Evolutionary conservation across 75 land plant species (phyloP).

Genomic region (Ceratopteris richardii): DNA sequence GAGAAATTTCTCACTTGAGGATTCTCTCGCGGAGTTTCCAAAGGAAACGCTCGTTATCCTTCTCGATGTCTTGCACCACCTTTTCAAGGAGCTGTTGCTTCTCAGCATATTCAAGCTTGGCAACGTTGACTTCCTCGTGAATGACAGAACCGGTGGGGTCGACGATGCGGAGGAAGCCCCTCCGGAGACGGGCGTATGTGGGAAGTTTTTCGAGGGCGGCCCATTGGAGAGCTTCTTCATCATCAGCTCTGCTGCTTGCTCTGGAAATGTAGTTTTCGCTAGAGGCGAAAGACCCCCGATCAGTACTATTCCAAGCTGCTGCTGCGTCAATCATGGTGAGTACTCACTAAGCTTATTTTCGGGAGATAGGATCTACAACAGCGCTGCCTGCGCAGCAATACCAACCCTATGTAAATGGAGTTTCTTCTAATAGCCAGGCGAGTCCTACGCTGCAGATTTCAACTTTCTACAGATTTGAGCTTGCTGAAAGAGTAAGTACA

Average conservation of each 20-base stretch:
- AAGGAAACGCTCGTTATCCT: conserved; percentile 40
- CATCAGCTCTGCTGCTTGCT: conserved; percentile 19
- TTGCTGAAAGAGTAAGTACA: too few relatives aligned
- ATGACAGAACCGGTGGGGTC: background rate
- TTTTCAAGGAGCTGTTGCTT: conserved; percentile 22
- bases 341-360: too few relatives aligned
- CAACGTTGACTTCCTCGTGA: conserved; percentile 18
- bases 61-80: conserved; percentile 17
- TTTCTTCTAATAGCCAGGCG: too few relatives aligned
- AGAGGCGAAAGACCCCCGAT: too few relatives aligned
- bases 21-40: conserved; percentile 26
- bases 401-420: too few relatives aligned
- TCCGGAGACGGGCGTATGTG: conserved; percentile 56
- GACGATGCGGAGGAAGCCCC: conserved; percentile 13
- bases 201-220: conserved; percentile 90
- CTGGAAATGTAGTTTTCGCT: too few relatives aligned
- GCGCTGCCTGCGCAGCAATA: too few relatives aligned
- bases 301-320: background rate
- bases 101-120: conserved; percentile 15
- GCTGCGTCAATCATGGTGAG: too few relatives aligned
- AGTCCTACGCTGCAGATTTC: too few relatives aligned
- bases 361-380: too few relatives aligned
- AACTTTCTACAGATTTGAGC: too few relatives aligned
- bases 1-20: conserved; percentile 15
- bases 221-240: conserved; percentile 66